phyloP scores from a whole-genome alignment of 495 filamentous ascomycete species.

The Xylaria acuta region DNA sequence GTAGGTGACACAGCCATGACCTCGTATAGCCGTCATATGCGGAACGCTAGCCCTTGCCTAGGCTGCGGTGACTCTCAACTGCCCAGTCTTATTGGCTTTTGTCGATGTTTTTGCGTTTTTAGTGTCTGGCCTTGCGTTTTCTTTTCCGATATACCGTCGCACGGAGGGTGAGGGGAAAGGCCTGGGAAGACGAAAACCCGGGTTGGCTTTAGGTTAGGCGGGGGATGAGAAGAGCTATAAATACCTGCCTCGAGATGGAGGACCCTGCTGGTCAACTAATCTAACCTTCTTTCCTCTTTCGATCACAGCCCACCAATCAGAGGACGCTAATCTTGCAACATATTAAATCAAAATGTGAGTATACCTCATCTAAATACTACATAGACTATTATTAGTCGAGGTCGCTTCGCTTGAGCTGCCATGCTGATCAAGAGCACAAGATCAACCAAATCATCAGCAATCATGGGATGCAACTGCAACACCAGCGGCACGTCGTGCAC shows the following conservation, averaged over 20 bases:
- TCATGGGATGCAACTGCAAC: slow-evolving; percentile 40
- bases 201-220: neutral
- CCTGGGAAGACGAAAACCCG: neutral
- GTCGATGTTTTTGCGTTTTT: neutral
- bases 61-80: neutral
- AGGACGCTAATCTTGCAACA: slow-evolving; percentile 31
- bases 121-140: neutral
- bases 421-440: slow-evolving; percentile 21
- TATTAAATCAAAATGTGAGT: slow-evolving; percentile 11
- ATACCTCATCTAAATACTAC: neutral
- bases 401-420: neutral
- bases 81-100: neutral
- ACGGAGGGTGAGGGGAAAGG: neutral
- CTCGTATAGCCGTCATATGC: slow-evolving; percentile 7
- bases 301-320: slow-evolving; percentile 37
- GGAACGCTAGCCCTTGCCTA: neutral
- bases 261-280: slow-evolving; percentile 35
- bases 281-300: slow-evolving; percentile 24
- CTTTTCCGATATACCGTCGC: slow-evolving; percentile 9
- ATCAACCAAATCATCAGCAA: slow-evolving; percentile 6
- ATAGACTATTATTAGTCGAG: neutral
- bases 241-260: slow-evolving; percentile 25
- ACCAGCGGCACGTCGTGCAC: slow-evolving; percentile 32
- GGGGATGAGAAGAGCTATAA: slow-evolving; percentile 28
- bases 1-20: slow-evolving; percentile 13